Evolutionary conservation across 176 grass and related monocot species (phyloP), one percentile per base, ranked within the genome.

Genomic region (Carex kokanica): DNA sequence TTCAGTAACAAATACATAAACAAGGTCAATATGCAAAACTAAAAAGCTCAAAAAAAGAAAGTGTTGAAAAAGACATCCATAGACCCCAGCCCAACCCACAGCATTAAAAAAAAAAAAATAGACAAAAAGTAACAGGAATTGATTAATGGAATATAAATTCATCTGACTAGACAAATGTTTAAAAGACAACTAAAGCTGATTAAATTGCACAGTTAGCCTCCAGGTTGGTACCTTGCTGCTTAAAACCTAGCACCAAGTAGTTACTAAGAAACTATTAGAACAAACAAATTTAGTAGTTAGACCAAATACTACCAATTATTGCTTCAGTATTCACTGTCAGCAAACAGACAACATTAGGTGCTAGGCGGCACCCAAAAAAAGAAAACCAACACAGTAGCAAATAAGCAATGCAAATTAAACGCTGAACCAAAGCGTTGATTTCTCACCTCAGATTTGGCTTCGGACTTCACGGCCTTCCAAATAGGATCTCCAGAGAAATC

Each of bases 391-490:
- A 71, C 38, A 21, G 67, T 71, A 52, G 47, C 23, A 55, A 77
- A 21, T 38, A 45, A 52, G 47, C 23, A 55, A 77, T 55, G 73
- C 47, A 77, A 77, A 25, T 73, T 25, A 24, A 73, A 3, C 3
- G 1, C 69, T 6, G n/a, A 51, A 24, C 23, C 3, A 73, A 73
- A 73, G 21, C n/a, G 12, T 8, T 51, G 25, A 49, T 67, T 59
- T 65, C 83, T 89, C 20, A 99, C 93, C 93, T 99, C 96, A 54
- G 83, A 85, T 82, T 90, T 93, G 34, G 93, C 96, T 82, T 99
- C 93, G 40, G 88, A 82, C 74, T 90, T 91, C 74, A 99, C 83
- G 53, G 91, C 88, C 66, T 95, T 89, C 96, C 96, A 99, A 82
- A 99, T 93, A 55, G 93, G 91, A 79, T 99, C 96, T 20, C 88